These are phyloP conservation scores for Rhodomyrtus psidioides DNA, from an alignment of 441 rosid genomes.

Conservation along the genomic window DNA sequence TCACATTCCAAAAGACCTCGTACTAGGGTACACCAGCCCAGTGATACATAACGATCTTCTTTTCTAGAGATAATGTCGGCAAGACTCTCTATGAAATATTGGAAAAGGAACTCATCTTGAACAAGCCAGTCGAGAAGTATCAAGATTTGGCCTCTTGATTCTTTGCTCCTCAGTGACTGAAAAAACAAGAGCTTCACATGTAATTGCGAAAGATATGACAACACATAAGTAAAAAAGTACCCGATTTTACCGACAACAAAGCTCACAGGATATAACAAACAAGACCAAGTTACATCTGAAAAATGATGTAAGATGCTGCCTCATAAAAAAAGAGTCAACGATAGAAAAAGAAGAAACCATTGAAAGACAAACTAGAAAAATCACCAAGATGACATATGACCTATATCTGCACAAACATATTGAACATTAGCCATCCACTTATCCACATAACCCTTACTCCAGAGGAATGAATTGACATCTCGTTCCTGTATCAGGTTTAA, in stretches of 20 bases:
- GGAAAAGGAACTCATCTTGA: slow-evolving; percentile 60
- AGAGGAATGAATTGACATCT: background rate
- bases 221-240: background rate
- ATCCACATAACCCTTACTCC: background rate
- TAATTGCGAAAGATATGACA: background rate
- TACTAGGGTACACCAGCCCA: slow-evolving; percentile 92
- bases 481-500: background rate
- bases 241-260: background rate
- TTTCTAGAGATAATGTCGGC: slow-evolving; percentile 38
- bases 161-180: slow-evolving; percentile 64
- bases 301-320: background rate
- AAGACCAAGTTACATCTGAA: background rate
- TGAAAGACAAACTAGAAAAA: background rate
- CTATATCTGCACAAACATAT: background rate
- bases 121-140: slow-evolving; percentile 63
- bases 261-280: background rate
- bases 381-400: background rate
- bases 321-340: background rate
- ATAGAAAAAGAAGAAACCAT: background rate
- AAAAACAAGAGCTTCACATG: background rate
- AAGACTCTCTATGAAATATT: slow-evolving; percentile 35
- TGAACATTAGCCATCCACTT: background rate
- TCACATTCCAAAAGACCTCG: slow-evolving; percentile 55
- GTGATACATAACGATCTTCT: slow-evolving; percentile 57
- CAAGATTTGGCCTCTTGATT: slow-evolving; percentile 43